Percentiles rank a stretch among this genome's conserved stretches.
Evolutionary conservation across 225 moss, liverwort and hornwort species (phyloP).

Genomic region (Takakia lepidozioides): DNA sequence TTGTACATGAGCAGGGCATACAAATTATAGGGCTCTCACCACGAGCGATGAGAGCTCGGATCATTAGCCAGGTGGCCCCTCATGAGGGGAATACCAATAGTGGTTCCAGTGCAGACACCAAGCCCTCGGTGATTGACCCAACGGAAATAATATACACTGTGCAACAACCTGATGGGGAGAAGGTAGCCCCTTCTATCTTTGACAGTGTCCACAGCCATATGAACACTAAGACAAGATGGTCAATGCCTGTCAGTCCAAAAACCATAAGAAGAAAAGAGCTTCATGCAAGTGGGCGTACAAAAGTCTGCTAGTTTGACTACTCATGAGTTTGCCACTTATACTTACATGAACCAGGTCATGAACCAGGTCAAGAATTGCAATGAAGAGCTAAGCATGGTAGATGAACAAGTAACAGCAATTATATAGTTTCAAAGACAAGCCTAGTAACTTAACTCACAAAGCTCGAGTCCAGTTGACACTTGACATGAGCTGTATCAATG

Average conservation of each 20-base stretch:
- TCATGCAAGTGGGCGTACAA: background rate
- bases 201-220: background rate
- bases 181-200: slow-evolving; percentile 17
- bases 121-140: slow-evolving; percentile 25
- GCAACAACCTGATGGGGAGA: slow-evolving; percentile 54
- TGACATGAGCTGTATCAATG: background rate
- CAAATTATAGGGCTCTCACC: slow-evolving; percentile 60
- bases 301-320: background rate
- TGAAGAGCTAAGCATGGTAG: no score
- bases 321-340: background rate
- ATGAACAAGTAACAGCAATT: no score
- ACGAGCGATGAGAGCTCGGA: slow-evolving; percentile 54
- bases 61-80: slow-evolving; percentile 51
- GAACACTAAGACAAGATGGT: no score
- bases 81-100: slow-evolving; percentile 22
- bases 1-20: slow-evolving; percentile 44
- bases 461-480: background rate
- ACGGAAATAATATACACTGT: slow-evolving; percentile 49
- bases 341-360: background rate
- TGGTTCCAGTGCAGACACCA: slow-evolving; percentile 20
- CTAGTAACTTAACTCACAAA: no score
- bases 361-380: no score
- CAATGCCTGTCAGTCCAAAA: no score
- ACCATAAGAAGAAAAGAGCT: background rate
- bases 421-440: no score